phyloP scores from a whole-genome alignment of 345 rosid genomes.

The Camelina sativa region DNA sequence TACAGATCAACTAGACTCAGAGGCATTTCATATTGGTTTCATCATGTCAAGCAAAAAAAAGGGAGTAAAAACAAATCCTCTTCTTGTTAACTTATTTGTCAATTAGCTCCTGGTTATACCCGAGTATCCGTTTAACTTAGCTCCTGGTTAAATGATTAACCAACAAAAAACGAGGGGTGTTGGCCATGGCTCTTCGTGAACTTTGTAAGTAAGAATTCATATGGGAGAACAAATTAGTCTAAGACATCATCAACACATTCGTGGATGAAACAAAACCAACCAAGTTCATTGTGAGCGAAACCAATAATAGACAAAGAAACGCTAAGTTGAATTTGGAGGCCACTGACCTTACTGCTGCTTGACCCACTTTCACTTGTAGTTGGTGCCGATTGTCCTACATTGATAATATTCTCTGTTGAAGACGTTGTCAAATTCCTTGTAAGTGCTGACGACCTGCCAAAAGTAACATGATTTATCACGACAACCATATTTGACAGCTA shows the following conservation, averaged over 20 bases:
- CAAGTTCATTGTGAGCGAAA: neutral
- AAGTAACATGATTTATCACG: neutral
- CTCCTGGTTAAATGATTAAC: neutral
- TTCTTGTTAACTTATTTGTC: neutral
- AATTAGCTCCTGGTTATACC: neutral
- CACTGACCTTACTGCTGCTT: conserved; percentile 69
- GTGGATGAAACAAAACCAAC: neutral
- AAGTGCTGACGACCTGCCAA: conserved; percentile 64
- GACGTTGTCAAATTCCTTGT: conserved; percentile 57
- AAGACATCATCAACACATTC: neutral
- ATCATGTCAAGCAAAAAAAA: neutral
- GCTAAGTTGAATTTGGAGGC: conserved; percentile 4
- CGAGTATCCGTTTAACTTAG: neutral
- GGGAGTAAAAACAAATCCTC: neutral
- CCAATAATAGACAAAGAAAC: neutral
- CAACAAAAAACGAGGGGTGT: neutral
- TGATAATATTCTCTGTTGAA: conserved; percentile 69
- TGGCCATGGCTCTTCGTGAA: neutral
- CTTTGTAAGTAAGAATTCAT: neutral
- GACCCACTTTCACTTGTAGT: conserved; percentile 67
- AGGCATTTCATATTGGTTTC: neutral
- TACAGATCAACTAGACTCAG: neutral
- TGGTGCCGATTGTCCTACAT: conserved; percentile 64
- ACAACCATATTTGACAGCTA: conserved; percentile 10
- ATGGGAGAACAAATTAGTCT: neutral